Evolutionary conservation across 257 asterid species (phyloP).

Genomic region (Gentiana dahurica): DNA sequence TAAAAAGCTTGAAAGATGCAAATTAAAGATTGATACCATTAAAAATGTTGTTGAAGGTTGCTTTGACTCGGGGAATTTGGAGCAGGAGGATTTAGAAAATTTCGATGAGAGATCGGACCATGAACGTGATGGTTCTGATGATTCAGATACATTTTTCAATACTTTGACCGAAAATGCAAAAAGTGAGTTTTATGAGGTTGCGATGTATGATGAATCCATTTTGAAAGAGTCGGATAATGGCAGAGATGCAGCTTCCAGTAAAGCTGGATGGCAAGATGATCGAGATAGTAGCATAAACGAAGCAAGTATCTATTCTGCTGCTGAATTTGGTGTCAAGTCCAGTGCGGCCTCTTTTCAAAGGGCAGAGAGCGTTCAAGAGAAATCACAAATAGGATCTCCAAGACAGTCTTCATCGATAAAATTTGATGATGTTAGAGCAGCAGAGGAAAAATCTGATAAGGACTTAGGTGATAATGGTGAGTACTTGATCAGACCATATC

Average conservation of each 20-base stretch:
- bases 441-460: slow-evolving; percentile 73
- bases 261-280: slow-evolving; percentile 87
- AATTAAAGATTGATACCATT: slow-evolving; percentile 61
- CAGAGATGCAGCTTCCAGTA: slow-evolving; percentile 59
- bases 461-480: slow-evolving; percentile 92
- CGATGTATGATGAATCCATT: slow-evolving; percentile 56
- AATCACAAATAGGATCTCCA: slow-evolving; percentile 75
- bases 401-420: slow-evolving; percentile 51
- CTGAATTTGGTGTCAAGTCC: slow-evolving; percentile 73
- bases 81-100: slow-evolving; percentile 51
- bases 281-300: slow-evolving; percentile 80
- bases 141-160: slow-evolving; percentile 50
- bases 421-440: slow-evolving; percentile 52
- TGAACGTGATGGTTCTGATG: slow-evolving; percentile 45
- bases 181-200: slow-evolving; percentile 49
- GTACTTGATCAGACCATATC: slow-evolving; percentile 87
- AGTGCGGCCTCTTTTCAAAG: slow-evolving; percentile 60
- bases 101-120: slow-evolving; percentile 58
- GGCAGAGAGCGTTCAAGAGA: slow-evolving; percentile 64
- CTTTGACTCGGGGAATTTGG: slow-evolving; percentile 54
- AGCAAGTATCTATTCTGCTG: slow-evolving; percentile 85
- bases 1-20: slow-evolving; percentile 81
- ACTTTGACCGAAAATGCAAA: slow-evolving; percentile 46
- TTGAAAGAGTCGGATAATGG: slow-evolving; percentile 66
- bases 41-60: slow-evolving; percentile 60